phyloP scores from a whole-genome alignment of 1,139 yeast genomes.

The Sugiyamaella castrensis region DNA sequence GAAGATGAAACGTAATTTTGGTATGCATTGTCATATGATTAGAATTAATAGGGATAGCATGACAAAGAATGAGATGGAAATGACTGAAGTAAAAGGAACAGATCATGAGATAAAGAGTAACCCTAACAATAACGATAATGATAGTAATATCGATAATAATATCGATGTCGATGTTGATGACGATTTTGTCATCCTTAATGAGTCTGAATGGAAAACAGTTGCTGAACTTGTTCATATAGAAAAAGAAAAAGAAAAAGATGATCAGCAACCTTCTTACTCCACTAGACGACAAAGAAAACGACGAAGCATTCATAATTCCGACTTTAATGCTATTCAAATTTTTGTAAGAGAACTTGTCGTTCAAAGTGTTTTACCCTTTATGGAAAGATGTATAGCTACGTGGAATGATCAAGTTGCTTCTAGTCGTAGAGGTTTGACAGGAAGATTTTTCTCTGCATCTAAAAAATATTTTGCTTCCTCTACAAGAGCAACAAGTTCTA shows the following conservation, averaged over 20 bases:
- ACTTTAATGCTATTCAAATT: slow-evolving; percentile 42
- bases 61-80: neutral
- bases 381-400: slow-evolving; percentile 68
- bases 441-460: slow-evolving; percentile 68
- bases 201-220: slow-evolving; percentile 5
- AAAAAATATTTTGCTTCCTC: slow-evolving; percentile 51
- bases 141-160: no score
- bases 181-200: neutral
- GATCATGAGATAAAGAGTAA: neutral
- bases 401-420: slow-evolving; percentile 77
- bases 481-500: slow-evolving; percentile 28
- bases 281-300: neutral
- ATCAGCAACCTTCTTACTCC: neutral
- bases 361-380: slow-evolving; percentile 64
- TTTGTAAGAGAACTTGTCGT: slow-evolving; percentile 55
- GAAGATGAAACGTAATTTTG: slow-evolving; percentile 38
- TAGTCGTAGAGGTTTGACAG: slow-evolving; percentile 69
- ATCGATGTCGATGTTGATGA: neutral
- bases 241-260: no score
- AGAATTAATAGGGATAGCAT: slow-evolving; percentile 23
- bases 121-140: neutral
- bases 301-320: slow-evolving; percentile 37
- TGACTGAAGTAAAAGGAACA: neutral
- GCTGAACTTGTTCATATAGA: neutral
- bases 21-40: slow-evolving; percentile 38